Conservation (phyloP, 257 asterid species). For the Prunella vulgaris region DNA sequence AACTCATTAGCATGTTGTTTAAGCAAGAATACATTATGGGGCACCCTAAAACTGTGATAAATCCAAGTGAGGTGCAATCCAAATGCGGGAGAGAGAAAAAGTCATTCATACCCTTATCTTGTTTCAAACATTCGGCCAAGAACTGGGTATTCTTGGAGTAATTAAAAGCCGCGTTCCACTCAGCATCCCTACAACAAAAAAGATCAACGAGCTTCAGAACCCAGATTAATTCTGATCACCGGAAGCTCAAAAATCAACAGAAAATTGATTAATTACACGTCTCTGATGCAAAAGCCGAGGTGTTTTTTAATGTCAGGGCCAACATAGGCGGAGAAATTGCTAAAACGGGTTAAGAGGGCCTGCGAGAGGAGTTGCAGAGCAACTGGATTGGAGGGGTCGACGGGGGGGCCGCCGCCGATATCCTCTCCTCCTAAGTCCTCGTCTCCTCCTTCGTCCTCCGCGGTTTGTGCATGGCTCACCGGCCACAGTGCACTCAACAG, state of each 20-base stretch:
- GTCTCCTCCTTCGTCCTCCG: background rate
- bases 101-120: slow-evolving; percentile 38
- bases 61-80: no score
- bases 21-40: background rate
- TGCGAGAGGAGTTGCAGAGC: slow-evolving; percentile 49
- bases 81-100: no score
- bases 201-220: background rate
- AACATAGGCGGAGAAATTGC: slow-evolving; percentile 49
- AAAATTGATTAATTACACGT: slow-evolving; percentile 36
- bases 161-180: slow-evolving; percentile 80
- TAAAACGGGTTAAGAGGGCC: slow-evolving; percentile 47
- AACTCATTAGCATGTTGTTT: no score
- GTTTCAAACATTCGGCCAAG: slow-evolving; percentile 49
- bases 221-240: background rate
- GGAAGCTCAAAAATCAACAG: background rate
- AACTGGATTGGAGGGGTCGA: slow-evolving; percentile 22
- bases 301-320: slow-evolving; percentile 42
- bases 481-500: slow-evolving; percentile 2
- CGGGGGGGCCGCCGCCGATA: background rate
- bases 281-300: slow-evolving; percentile 62
- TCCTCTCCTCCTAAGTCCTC: background rate
- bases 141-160: slow-evolving; percentile 63
- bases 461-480: slow-evolving; percentile 12
- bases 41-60: background rate
- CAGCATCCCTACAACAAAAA: slow-evolving; percentile 51